Evolutionary conservation across 78 protist species (phyloP), one percentile per base, ranked within the genome.

Genomic region (Chrysochromulina parva): DNA sequence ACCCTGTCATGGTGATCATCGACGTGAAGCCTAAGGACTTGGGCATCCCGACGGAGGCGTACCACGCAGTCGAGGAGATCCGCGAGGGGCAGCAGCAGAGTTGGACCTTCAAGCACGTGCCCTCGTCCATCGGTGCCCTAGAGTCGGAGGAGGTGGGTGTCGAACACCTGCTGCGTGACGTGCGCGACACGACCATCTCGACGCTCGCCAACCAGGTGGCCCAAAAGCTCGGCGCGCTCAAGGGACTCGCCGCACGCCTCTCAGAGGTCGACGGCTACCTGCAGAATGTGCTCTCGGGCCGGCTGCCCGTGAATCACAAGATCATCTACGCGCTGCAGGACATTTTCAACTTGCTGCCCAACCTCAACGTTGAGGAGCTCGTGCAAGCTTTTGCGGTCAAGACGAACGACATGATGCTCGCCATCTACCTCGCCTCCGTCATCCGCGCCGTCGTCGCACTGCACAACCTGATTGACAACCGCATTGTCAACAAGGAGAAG

Each of bases 71-170:
- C 47, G 98, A 97, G 86, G 86, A 78, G 60, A 74, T 74, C 22
- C 55, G 20, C 50, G 86, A 78, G 13, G 86, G 86, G 24, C 88
- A 93, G 3, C 92, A 91, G 55, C 54, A 89, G 55, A 28, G 57
- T 38, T 66, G 93, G 74, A 92, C 97, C 67, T 98, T 98, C 93
- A 90, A 85, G 84, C 99, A 98, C 95, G 55, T 98, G 7, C 93
- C 97, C 28, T 90, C 96, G 28, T 96, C 95, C 50, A 95, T 98
- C 54, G 97, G 97, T 2, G 98, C 98, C 24, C 76, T 91, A 3
- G 98, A 97, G 88, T 97, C 98, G 38, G 99, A 97, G 88, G 99
- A 97, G 89, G 94, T 98, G 71, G 99, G 99, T n/a, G 98, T 98
- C 53, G 99, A 98, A 90, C 99, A 98, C 89, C 92, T 98, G 67